phyloP scores from a whole-genome alignment of 345 rosid genomes.

The Psidium friedrichsthalianum region DNA sequence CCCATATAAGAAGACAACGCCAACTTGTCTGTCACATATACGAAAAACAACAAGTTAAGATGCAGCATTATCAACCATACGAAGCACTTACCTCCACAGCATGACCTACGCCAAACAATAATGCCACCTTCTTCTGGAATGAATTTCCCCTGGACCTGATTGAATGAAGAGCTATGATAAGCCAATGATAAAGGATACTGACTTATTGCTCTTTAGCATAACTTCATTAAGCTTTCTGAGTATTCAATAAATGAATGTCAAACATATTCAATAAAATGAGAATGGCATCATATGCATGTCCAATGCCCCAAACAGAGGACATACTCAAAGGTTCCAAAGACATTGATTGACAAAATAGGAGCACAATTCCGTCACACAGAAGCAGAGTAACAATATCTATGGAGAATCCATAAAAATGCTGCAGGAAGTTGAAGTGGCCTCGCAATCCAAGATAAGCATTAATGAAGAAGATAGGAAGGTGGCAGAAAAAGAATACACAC shows the following conservation, averaged over 20 bases:
- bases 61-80: neutral
- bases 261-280: neutral
- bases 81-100: constrained; percentile 50
- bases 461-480: neutral
- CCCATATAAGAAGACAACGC: neutral
- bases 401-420: neutral
- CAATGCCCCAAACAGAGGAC: neutral
- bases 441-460: neutral
- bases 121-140: constrained; percentile 78
- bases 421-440: neutral
- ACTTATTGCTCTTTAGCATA: neutral
- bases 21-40: neutral
- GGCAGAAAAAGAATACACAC: neutral
- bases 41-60: neutral
- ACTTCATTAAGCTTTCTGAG: neutral
- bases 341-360: neutral
- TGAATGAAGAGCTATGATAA: constrained; percentile 1
- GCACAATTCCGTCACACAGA: neutral
- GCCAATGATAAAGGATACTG: neutral
- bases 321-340: neutral
- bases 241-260: neutral
- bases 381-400: neutral
- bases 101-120: constrained; percentile 68
- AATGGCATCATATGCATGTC: neutral
- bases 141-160: constrained; percentile 94